Evolutionary conservation across 2,329 filamentous ascomycete species (phyloP).

Genomic region (Didymella exigua): DNA sequence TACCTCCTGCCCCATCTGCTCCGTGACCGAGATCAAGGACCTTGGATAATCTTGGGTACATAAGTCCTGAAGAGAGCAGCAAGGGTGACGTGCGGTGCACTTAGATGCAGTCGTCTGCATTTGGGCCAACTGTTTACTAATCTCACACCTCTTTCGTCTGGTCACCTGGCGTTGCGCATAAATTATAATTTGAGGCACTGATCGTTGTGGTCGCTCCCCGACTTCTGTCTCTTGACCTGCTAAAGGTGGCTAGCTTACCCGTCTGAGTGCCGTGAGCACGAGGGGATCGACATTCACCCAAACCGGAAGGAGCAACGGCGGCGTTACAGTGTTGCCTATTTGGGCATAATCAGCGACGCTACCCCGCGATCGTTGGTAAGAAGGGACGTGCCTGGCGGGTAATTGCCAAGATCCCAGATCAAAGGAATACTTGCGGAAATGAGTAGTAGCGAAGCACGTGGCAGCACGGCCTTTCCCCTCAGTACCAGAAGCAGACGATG

Average conservation of each 20-base stretch:
- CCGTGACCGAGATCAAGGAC: background rate
- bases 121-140: background rate
- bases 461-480: background rate
- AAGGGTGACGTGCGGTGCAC: slow-evolving; percentile 8
- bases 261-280: slow-evolving; percentile 7
- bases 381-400: background rate
- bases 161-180: slow-evolving; percentile 10
- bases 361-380: slow-evolving; percentile 5
- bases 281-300: slow-evolving; percentile 14
- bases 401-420: slow-evolving; percentile 2
- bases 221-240: slow-evolving; percentile 11
- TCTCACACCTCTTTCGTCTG: background rate
- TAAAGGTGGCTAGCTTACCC: slow-evolving; percentile 11
- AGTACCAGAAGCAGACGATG: slow-evolving; percentile 28
- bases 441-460: background rate
- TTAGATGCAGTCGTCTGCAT: slow-evolving; percentile 2
- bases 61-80: slow-evolving; percentile 13
- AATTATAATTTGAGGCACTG: background rate
- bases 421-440: slow-evolving; percentile 12
- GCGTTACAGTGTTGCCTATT: background rate
- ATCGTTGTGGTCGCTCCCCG: background rate
- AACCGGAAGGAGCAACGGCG: slow-evolving; percentile 10
- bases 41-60: background rate
- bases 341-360: slow-evolving; percentile 7
- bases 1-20: slow-evolving; percentile 12